Conservation (phyloP, 2,329 filamentous ascomycete genomes). For the Diaporthe sp. region DNA sequence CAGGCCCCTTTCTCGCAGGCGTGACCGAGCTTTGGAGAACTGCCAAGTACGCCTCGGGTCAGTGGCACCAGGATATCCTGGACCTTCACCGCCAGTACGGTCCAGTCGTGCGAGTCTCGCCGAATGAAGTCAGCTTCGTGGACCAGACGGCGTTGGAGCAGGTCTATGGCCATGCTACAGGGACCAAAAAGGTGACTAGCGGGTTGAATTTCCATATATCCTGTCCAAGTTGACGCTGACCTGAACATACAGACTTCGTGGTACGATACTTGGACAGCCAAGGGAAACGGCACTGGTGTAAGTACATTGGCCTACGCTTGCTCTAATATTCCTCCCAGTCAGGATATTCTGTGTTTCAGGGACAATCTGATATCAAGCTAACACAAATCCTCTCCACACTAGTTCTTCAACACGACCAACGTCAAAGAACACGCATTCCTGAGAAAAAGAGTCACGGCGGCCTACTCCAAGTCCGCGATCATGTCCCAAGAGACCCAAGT, state of each 20-base stretch:
- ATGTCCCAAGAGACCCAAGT: background rate
- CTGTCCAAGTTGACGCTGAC: too few relatives aligned
- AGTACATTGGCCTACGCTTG: background rate
- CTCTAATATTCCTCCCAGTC: too few relatives aligned
- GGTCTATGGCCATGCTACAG: slow-evolving; percentile 48
- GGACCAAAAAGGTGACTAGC: slow-evolving; percentile 46
- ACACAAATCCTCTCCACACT: fast-evolving
- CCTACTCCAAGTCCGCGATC: slow-evolving; percentile 5
- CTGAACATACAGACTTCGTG: background rate
- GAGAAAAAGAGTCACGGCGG: background rate
- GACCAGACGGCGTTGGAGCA: slow-evolving; percentile 5
- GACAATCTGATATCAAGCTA: background rate
- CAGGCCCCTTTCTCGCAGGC: slow-evolving; percentile 1
- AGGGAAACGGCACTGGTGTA: background rate
- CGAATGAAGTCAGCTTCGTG: slow-evolving; percentile 17
- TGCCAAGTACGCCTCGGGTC: background rate
- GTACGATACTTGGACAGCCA: background rate
- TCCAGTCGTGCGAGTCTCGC: background rate
- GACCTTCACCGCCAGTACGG: background rate
- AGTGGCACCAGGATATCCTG: slow-evolving; percentile 9
- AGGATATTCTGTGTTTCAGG: too few relatives aligned
- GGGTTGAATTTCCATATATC: fast-evolving
- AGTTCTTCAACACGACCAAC: slow-evolving; percentile 3
- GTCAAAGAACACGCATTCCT: background rate
- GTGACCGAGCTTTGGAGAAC: slow-evolving; percentile 2